Base-by-base conservation (phyloP, 257 asterid genomes). In the Coffea eugenioides region DNA sequence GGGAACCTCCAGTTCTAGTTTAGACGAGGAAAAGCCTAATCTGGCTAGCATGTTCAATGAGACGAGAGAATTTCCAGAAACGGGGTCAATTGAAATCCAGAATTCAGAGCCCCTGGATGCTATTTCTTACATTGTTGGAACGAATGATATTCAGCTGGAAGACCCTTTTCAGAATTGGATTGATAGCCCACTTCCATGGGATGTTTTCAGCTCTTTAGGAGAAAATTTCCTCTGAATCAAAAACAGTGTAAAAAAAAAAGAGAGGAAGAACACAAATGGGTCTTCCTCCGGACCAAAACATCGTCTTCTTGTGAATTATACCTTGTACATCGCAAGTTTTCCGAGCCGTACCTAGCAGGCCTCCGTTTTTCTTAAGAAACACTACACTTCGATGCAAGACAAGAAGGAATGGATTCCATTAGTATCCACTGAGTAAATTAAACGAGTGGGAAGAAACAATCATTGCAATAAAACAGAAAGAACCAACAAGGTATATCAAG, bases 161-260 rank as follows among this genome's bases (percentile, higher is more conserved):
- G 86, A 90, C 76, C 81, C 88, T 82, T 89, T 81, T 61, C 91
- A 84, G 41, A 85, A 74, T 75, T 89, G 93, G 90, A 87, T 88
- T 82, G 87, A 78, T n/a, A 90, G 85, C 39, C 93, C 94, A 2
- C 82, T 88, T 57, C 75, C 82, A 20, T 92, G 96, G 96, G 96
- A 92, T 80, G 82, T 85, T 84, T 90, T 89, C 72, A 75, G 77
- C 57, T 57, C 80, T 79, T 82, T 88, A 59, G 86, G 77, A 57
- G 90, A 82, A 6, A 77, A 62, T 80, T 87, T 83, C 74, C 88
- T 90, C 62, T 92, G 86, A 89, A 39, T 39, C 3, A 4, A 39
- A 39, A 39, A 39, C 43, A 39, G 43, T 39, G 43, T 39, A 39
- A 2, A 39, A 46, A 51, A 23, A 25, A 21, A 10, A 34, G 31